A percentile compares a stretch with the other conserved stretches of the same genome.
phyloP scores from a whole-genome alignment of 495 filamentous ascomycete genomes.

The Melanomma pulvis-pyrius region DNA sequence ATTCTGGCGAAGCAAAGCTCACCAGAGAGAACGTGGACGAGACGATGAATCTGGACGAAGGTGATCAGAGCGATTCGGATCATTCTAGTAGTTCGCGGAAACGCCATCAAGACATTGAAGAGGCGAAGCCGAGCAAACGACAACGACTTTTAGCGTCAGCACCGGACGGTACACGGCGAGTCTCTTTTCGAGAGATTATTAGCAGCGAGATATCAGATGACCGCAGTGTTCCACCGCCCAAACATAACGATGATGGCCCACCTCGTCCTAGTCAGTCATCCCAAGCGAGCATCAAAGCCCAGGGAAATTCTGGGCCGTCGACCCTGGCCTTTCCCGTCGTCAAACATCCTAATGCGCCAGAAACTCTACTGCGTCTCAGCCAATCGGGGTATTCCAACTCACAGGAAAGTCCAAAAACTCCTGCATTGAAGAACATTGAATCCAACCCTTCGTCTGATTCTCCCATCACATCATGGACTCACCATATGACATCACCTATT shows the following conservation, averaged over 20 bases:
- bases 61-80: conserved; percentile 4
- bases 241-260: background rate
- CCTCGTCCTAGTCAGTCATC: conserved; percentile 35
- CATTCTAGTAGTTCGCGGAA: conserved; percentile 6
- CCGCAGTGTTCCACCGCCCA: background rate
- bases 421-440: conserved; percentile 12
- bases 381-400: conserved; percentile 59
- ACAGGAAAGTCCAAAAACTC: conserved; percentile 39
- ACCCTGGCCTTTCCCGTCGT: conserved; percentile 71
- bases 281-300: conserved; percentile 42
- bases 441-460: conserved; percentile 5
- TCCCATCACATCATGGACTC: conserved; percentile 34
- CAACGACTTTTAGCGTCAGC: conserved; percentile 3
- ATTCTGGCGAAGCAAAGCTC: background rate
- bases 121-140: conserved; percentile 3
- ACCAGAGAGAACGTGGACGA: conserved; percentile 7
- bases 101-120: background rate
- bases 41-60: background rate
- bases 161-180: conserved; percentile 2
- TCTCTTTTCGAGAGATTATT: conserved; percentile 16
- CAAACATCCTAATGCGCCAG: conserved; percentile 72
- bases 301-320: conserved; percentile 34
- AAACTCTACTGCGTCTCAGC: conserved; percentile 67
- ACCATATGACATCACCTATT: conserved; percentile 28
- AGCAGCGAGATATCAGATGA: background rate